Percentiles rank a stretch among this genome's conserved stretches.
These are phyloP conservation scores for Pyrenula aspistea DNA, from an alignment of 495 filamentous ascomycete genomes.

Conservation along the genomic window DNA sequence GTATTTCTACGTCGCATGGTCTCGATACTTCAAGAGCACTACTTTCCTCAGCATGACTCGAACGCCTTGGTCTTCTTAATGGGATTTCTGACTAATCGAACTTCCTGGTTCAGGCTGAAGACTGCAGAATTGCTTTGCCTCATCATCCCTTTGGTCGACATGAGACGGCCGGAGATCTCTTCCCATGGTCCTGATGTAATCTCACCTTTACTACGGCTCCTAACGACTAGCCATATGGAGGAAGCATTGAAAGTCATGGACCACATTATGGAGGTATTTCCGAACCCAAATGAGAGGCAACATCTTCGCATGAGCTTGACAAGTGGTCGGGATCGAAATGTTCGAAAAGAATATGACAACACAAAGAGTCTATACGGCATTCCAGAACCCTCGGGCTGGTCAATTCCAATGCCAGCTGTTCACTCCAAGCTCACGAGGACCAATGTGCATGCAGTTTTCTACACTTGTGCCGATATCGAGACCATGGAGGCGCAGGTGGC, in stretches of 20 bases:
- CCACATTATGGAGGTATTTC: conserved; percentile 87
- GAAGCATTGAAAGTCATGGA: conserved; percentile 85
- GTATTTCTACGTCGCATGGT: conserved; percentile 71
- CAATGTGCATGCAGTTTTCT: conserved; percentile 95
- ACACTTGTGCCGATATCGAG: conserved; percentile 65
- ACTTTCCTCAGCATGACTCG: conserved; percentile 75
- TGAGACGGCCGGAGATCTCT: conserved; percentile 81
- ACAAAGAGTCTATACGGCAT: conserved; percentile 94
- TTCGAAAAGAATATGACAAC: conserved; percentile 87
- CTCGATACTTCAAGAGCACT: conserved; percentile 63
- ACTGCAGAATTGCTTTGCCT: conserved; percentile 82
- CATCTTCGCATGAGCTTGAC: conserved; percentile 97
- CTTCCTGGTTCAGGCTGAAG: conserved; percentile 80
- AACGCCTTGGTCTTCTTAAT: conserved; percentile 80
- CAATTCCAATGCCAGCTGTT: conserved; percentile 82
- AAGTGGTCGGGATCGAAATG: conserved; percentile 59
- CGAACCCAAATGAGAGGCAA: conserved; percentile 83
- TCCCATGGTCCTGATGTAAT: conserved; percentile 90
- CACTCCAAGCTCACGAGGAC: conserved; percentile 72
- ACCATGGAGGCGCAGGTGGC: conserved; percentile 42
- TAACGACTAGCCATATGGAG: conserved; percentile 88
- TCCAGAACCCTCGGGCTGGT: conserved; percentile 91
- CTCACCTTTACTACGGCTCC: conserved; percentile 75
- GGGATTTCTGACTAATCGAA: conserved; percentile 78
- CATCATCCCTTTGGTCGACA: conserved; percentile 83